Evolutionary conservation across 352 stramenopile species (phyloP), one percentile per base, ranked within the genome.

Genomic region (Peronospora belbahrii): DNA sequence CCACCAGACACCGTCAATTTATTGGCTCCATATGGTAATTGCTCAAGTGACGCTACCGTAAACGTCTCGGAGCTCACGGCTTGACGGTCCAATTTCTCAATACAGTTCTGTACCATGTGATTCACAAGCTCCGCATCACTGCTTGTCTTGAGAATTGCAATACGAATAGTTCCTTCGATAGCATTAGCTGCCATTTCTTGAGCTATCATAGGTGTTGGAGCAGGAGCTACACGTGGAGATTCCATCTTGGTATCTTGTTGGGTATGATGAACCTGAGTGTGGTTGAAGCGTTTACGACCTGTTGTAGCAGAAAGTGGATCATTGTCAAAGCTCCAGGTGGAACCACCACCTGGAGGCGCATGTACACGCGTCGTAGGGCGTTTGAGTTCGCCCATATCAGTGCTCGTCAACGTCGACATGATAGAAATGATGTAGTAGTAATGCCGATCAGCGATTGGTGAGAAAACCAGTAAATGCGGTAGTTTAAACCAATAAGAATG

Each of bases 371-470:
- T 93, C 6, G 74, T 87, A 14, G 81, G 81, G 35, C 81, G 78
- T 65, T 88, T 88, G 43, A 93, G 71, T 48, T 88, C 75, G 47
- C 75, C 74, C 45, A 93, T 85, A 40, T 93, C 81, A 1, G 74
- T 60, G 58, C 78, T 90, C 39, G 81, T 93, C 34, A 93, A 61
- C 20, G 81, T 90, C 58, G 78, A 90, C 81, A 93, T 92, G 31
- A 4, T 30, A 13, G n/a, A n/a, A n/a, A 9, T 27, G 23, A 6
- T 27, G 23, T 6, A 7, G 5, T 27, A 6, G 1, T 27, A 4
- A 27, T 27, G 23, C 23, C 6, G 9, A 27, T 9, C 9, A 9
- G 23, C 22, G 42, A 49, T 49, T 49, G 42, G 42, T 34, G 20
- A n/a, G 34, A 41, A 42, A n/a, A n/a, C n/a, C n/a, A n/a, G n/a